Evolutionary conservation across 148 eudicot genomes (phyloP).

Genomic region (Cornus florida): DNA sequence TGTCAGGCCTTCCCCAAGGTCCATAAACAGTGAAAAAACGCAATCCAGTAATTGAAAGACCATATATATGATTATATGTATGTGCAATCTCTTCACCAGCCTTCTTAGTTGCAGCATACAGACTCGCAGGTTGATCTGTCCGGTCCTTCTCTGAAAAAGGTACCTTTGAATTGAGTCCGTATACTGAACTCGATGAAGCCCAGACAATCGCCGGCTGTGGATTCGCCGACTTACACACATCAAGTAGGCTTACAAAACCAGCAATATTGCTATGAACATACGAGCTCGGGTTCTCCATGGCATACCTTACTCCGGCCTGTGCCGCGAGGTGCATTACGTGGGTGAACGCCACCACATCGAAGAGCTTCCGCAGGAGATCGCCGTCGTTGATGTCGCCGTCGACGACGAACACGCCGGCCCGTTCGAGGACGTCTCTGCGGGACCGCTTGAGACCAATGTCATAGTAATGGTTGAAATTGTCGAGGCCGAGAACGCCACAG

Average conservation of each 20-base stretch:
- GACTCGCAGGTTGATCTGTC: conserved; percentile 72
- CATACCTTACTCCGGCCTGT: conserved; percentile 79
- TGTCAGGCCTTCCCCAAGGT: conserved; percentile 86
- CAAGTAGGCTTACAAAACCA: conserved; percentile 60
- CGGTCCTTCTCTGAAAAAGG: conserved; percentile 71
- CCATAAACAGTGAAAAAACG: conserved; percentile 77
- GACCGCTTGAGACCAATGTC: conserved; percentile 45
- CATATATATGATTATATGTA: conserved; percentile 70
- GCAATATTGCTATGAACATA: conserved; percentile 65
- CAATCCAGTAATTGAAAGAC: conserved; percentile 66
- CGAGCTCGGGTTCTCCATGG: conserved; percentile 63
- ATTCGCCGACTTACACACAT: conserved; percentile 56
- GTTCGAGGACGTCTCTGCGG: conserved; percentile 49
- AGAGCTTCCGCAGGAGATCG: conserved; percentile 43
- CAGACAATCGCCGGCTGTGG: conserved; percentile 70
- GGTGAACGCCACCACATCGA: conserved; percentile 52
- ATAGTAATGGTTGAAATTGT: conserved; percentile 64
- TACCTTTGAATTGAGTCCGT: conserved; percentile 65
- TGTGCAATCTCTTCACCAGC: conserved; percentile 83
- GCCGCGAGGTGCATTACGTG: conserved; percentile 79
- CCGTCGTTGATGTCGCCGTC: conserved; percentile 59
- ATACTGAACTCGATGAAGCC: conserved; percentile 82
- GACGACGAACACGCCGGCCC: conserved; percentile 53
- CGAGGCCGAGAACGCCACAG: conserved; percentile 64
- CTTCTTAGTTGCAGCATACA: conserved; percentile 77